Evolutionary conservation across 208 protist genomes (phyloP).

Genomic region (Acanthamoeba lugdunensis): DNA sequence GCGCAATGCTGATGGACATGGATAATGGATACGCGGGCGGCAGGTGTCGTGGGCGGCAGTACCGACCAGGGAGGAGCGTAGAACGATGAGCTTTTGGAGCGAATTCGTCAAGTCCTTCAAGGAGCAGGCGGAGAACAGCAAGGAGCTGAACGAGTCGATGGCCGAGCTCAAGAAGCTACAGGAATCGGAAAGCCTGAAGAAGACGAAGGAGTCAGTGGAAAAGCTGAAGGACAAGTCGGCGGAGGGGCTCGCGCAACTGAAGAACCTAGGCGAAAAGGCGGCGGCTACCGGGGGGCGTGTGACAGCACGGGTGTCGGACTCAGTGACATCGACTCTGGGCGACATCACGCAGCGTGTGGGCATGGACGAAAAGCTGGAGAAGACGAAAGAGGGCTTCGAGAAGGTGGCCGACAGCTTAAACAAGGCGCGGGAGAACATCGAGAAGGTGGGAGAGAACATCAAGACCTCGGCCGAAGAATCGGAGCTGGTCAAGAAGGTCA

Average conservation of each 20-base stretch:
- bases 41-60: background rate
- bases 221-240: conserved; percentile 48
- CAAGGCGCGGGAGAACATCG: conserved; percentile 8
- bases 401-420: background rate
- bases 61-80: background rate
- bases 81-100: conserved; percentile 26
- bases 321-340: background rate
- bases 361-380: conserved; percentile 33
- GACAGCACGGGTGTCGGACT: background rate
- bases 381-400: conserved; percentile 49
- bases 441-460: conserved; percentile 37
- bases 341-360: conserved; percentile 8
- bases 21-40: too few relatives aligned
- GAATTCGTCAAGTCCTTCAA: conserved; percentile 66
- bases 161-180: conserved; percentile 27
- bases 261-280: conserved; percentile 39
- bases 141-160: conserved; percentile 53
- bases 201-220: conserved; percentile 48
- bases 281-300: background rate
- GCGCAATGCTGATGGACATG: too few relatives aligned
- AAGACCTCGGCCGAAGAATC: conserved; percentile 35
- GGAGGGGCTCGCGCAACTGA: conserved; percentile 1
- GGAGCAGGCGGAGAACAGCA: conserved; percentile 48
- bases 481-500: conserved; percentile 8
- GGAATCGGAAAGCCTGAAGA: conserved; percentile 53